Evolutionary conservation across 768 basidiomycete genomes (phyloP), one percentile per base, ranked within the genome.

Genomic region (Coprinopsis sp.): DNA sequence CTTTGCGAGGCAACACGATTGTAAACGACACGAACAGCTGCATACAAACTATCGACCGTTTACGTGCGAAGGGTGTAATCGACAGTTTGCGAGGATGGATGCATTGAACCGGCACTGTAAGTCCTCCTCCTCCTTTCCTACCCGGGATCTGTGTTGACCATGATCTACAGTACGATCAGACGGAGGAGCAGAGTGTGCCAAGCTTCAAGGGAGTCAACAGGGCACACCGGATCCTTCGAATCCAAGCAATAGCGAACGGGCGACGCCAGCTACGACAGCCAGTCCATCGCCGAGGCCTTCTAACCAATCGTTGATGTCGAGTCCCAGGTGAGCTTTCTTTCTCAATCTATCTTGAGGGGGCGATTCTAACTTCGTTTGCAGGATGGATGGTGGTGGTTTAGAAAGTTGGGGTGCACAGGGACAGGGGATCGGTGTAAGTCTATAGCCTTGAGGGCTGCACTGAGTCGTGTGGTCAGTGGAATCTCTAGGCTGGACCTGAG

Each of bases 51-150:
- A 91, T 58, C 72, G 93, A 19, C 92, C 93, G 51, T 95, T 93
- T 62, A 86, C 79, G 11, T 98, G 95, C 58, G 89, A 93, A 7
- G 93, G 91, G 34, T 98, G 94, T 62, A 77, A 79, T 55, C 90
- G 93, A 72, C 89, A 84, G 55, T 98, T 98, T 71, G 93, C 93
- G 25, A 66, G 94, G 50, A 86, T 96, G 79, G 95, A 97, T 64
- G 94, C 94, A 33, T 74, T 97, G 43, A 95, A 95, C 60, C 69
- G 94, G 52, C 95, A 98, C 70, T 66, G 90, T 92, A 65, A 72
- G 90, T 82, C 14, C 30, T 31, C 28, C 28, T 13, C 22, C 37
- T 16, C 28, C 38, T 24, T 7, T n/a, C 22, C 34, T 27, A 33
- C 21, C 10, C 21, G 6, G 6, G 22, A 18, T 22, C 22, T 24